Percentiles rank a stretch among this genome's conserved stretches.
phyloP scores from a whole-genome alignment of 2,329 filamentous ascomycete genomes.

The Teratosphaeria zuluensis region DNA sequence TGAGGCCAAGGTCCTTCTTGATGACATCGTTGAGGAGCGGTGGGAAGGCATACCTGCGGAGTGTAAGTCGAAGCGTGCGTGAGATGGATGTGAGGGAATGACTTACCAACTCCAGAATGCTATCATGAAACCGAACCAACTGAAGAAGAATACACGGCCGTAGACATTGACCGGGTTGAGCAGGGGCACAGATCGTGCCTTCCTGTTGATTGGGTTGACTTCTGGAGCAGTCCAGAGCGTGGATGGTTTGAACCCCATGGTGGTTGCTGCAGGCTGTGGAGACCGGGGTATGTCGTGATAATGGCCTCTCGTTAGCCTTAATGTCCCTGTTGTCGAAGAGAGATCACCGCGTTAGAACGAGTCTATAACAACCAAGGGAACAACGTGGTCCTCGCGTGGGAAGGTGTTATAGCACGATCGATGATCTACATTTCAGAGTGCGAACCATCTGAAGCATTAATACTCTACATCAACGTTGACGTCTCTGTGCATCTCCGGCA shows the following conservation, averaged over 20 bases:
- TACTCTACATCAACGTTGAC: conserved; percentile 3
- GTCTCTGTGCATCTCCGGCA: conserved; percentile 13
- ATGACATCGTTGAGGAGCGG: conserved; percentile 73
- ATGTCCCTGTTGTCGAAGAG: not conserved
- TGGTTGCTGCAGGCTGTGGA: not conserved
- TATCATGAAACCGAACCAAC: conserved; percentile 76
- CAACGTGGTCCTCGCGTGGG: not conserved
- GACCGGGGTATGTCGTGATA: not conserved
- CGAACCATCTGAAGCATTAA: conserved; percentile 1
- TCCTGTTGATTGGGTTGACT: conserved; percentile 74
- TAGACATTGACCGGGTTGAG: conserved; percentile 71
- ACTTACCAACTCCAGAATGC: conserved; percentile 71
- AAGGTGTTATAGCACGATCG: not conserved
- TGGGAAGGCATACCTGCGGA: conserved; percentile 70
- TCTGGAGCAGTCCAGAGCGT: conserved; percentile 45
- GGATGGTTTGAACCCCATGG: conserved; percentile 4
- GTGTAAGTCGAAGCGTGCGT: not conserved
- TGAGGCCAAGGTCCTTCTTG: conserved; percentile 65
- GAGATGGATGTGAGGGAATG: not conserved
- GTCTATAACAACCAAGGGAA: not conserved
- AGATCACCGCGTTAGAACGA: not conserved
- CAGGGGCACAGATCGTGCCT: conserved; percentile 69
- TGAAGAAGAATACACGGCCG: conserved; percentile 83
- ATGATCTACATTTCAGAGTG: not conserved
- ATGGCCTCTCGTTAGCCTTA: not conserved